Evolutionary conservation across 768 basidiomycete genomes (phyloP), one percentile per base, ranked within the genome.

Genomic region (Inosperma sp.): DNA sequence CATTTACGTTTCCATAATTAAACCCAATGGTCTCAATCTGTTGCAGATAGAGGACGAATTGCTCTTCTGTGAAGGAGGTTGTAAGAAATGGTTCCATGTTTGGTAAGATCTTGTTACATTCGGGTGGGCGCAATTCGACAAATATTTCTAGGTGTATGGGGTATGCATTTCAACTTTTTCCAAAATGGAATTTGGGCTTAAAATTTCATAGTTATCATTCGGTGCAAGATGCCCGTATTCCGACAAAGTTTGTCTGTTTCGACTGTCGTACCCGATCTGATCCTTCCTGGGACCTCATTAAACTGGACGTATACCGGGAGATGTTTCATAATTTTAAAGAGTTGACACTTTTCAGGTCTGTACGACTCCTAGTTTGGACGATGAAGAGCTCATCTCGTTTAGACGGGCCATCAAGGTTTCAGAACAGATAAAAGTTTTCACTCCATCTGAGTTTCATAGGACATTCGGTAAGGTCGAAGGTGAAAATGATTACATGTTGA

Each of bases 401-500:
- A 84, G 85, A 59, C 76, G 83, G 41, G 84, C 85, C 13, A 82
- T 88, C 58, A 88, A 88, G 62, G 67, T 83, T 31, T 81, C 76
- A 25, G 84, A 89, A 62, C 64, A 65, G 10, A 60, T 75, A 45
- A 71, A 70, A 26, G 71, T 71, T 3, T 68, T 63, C 55, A 77
- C 62, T 27, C 67, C 65, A 25, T 54, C 74, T 10, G 74, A 78
- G 42, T 89, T 89, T 62, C 73, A 77, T 45, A 82, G 79, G 58
- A 62, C 72, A 26, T 77, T 84, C 31, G 84, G 88, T 84, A 57
- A 47, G 74, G 67, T 5, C 7, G 12, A 35, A 2, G 3, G 7
- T n/a, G 6, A 16, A 27, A 2, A 27, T 9, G n/a, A n/a, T 34
- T 30, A 16, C 30, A 31, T 23, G 7, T 25, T 8, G 12, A 39